Evolutionary conservation across 1,139 yeast species (phyloP).

Genomic region (Nakaseomyces bracarensis): DNA sequence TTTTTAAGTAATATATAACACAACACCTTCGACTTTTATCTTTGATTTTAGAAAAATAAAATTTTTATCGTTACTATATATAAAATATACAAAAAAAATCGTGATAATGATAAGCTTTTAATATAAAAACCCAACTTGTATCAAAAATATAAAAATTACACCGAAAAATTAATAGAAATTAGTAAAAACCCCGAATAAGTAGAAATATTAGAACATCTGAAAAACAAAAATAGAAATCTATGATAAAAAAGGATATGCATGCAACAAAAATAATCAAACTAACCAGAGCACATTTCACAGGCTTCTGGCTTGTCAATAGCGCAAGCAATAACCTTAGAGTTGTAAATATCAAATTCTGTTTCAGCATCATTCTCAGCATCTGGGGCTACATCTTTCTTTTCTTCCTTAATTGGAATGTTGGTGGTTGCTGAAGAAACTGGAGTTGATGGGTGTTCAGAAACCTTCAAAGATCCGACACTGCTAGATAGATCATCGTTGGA

Average conservation of each 20-base stretch:
- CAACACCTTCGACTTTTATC: not conserved
- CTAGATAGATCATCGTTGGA: conserved; percentile 25
- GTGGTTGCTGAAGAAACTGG: conserved; percentile 14
- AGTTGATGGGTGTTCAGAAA: conserved; percentile 25
- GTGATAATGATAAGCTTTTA: not conserved
- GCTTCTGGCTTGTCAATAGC: conserved; percentile 95
- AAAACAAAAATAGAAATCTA: conserved; percentile 2
- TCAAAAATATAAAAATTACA: conserved; percentile 3
- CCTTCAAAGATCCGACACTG: conserved; percentile 22
- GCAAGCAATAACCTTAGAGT: conserved; percentile 91
- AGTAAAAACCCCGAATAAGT: conserved; percentile 12
- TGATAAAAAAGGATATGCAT: conserved; percentile 2
- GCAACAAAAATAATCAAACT: conserved; percentile 17
- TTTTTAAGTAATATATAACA: not conserved
- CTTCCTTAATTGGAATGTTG: conserved; percentile 7
- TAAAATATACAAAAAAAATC: conserved; percentile 3
- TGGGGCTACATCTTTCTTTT: conserved; percentile 17
- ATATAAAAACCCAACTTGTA: conserved; percentile 2
- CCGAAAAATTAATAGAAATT: not conserved
- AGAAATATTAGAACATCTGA: conserved; percentile 8
- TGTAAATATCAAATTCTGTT: conserved; percentile 60
- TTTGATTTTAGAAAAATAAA: not conserved
- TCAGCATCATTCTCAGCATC: conserved; percentile 20
- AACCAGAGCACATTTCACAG: conserved; percentile 99
- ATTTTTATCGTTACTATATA: conserved; percentile 2